Evolutionary conservation across 768 basidiomycete genomes (phyloP).

Genomic region (Boletellus emodensis): DNA sequence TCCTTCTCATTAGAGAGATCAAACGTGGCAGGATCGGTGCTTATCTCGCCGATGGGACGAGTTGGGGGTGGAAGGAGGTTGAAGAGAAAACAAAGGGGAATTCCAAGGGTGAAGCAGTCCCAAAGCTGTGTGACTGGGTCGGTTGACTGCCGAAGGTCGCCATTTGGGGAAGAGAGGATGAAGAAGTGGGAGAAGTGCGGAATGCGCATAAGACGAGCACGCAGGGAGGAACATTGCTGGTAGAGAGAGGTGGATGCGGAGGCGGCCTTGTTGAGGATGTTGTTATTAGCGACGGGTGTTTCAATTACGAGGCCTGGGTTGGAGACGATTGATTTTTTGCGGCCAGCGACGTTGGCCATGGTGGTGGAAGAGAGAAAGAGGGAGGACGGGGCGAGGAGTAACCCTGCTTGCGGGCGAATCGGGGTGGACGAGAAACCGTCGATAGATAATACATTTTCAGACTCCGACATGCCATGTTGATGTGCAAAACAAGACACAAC

Average conservation of each 20-base stretch:
- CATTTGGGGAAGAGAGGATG: constrained; percentile 50
- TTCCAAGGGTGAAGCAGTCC: constrained; percentile 90
- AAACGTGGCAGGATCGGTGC: constrained; percentile 61
- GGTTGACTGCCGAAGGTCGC: constrained; percentile 66
- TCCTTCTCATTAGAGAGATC: constrained; percentile 73
- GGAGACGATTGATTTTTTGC: constrained; percentile 77
- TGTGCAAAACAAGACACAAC: constrained; percentile 25
- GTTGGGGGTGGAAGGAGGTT: constrained; percentile 69
- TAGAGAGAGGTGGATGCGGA: constrained; percentile 84
- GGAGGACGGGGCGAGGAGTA: constrained; percentile 2
- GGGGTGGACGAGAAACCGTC: constrained; percentile 4
- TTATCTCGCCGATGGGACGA: constrained; percentile 47
- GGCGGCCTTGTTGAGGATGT: constrained; percentile 88
- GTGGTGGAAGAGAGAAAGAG: constrained; percentile 1
- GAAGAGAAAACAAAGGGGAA: constrained; percentile 93
- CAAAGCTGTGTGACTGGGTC: constrained; percentile 95
- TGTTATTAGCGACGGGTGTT: constrained; percentile 72
- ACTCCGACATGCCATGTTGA: constrained; percentile 30
- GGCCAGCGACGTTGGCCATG: constrained; percentile 56
- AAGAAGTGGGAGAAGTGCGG: constrained; percentile 71
- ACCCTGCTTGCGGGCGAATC: constrained; percentile 7
- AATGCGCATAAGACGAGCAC: constrained; percentile 74
- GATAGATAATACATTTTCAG: constrained; percentile 31
- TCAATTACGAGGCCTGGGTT: constrained; percentile 65
- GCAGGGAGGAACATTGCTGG: constrained; percentile 82